Conservation (phyloP, 305 asterid species). For the Rubia tinctorum region DNA sequence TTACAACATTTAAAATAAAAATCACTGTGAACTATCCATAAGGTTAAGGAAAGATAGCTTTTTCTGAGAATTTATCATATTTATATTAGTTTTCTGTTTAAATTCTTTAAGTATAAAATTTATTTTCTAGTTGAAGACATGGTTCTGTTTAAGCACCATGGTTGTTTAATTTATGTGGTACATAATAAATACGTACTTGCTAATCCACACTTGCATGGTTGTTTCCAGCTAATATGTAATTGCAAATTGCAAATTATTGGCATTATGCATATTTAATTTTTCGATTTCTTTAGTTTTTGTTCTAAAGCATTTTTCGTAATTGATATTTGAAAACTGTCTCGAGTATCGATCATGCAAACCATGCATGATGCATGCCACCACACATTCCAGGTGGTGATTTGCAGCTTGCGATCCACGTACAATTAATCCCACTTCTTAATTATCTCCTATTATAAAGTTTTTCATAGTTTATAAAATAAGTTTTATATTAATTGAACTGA, state of each 20-base stretch:
- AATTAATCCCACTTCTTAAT: too few species aligned
- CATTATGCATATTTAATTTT: background rate
- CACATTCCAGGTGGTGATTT: background rate
- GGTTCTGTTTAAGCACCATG: background rate
- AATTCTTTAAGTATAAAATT: background rate
- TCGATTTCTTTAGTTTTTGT: background rate
- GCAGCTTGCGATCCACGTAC: too few species aligned
- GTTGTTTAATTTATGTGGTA: background rate
- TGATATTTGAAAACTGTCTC: background rate
- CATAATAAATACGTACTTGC: background rate
- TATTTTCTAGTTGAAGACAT: background rate
- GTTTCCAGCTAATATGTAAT: background rate
- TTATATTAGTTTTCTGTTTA: too few species aligned
- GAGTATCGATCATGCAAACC: background rate
- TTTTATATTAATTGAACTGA: too few species aligned
- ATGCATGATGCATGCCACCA: constrained; percentile 1
- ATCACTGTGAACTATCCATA: too few species aligned
- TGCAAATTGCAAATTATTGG: background rate
- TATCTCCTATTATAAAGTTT: too few species aligned
- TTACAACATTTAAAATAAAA: too few species aligned
- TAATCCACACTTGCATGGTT: background rate
- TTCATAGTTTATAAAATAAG: too few species aligned
- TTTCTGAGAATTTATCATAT: too few species aligned
- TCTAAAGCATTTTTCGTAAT: too few species aligned
- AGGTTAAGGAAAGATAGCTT: too few species aligned